phyloP scores from a whole-genome alignment of 805 yeast species.

The Sugiyamaella boreocaroliniensis region DNA sequence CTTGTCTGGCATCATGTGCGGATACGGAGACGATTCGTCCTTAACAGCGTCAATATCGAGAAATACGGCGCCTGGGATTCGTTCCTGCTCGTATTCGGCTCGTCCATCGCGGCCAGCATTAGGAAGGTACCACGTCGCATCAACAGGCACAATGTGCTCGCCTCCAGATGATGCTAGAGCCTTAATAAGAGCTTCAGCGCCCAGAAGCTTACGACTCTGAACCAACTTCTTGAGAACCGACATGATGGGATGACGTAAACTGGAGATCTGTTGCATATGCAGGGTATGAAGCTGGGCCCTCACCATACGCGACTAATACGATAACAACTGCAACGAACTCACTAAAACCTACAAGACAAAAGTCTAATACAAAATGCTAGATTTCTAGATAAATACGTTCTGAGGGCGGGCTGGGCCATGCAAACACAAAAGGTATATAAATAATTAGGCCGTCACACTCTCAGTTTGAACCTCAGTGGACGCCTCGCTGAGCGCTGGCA shows the following conservation, averaged over 20 bases:
- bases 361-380: background rate
- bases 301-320: no score
- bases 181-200: slow-evolving; percentile 1
- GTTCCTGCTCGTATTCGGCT: slow-evolving; percentile 42
- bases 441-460: background rate
- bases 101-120: slow-evolving; percentile 53
- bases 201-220: background rate
- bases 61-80: slow-evolving; percentile 62
- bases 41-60: slow-evolving; percentile 72
- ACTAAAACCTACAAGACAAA: background rate
- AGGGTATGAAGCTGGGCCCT: background rate
- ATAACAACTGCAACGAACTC: no score
- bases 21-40: slow-evolving; percentile 55
- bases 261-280: background rate
- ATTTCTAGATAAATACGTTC: background rate
- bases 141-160: slow-evolving; percentile 45
- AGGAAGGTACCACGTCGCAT: slow-evolving; percentile 92
- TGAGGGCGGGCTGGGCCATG: background rate
- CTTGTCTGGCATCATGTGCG: slow-evolving; percentile 82
- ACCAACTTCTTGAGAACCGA: slow-evolving; percentile 2
- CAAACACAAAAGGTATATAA: background rate
- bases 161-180: background rate
- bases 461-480: slow-evolving; percentile 11
- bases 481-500: slow-evolving; percentile 12
- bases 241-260: background rate